Evolutionary conservation across 2,329 filamentous ascomycete species (phyloP).

Genomic region (Aspergillus aculeatinus): DNA sequence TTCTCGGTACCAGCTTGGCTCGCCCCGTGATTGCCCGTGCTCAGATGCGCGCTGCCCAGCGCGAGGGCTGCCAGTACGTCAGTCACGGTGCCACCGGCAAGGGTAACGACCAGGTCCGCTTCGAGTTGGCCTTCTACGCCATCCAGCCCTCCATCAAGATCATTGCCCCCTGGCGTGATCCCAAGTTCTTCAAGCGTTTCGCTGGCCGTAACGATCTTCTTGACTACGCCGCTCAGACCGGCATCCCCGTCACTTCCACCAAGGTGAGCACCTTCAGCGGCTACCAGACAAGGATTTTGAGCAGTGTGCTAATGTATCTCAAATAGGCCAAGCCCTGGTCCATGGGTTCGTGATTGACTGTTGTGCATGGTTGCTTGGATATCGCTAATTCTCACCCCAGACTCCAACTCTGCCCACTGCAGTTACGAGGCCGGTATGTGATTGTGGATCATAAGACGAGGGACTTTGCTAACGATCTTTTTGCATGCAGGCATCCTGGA

Average conservation of each 20-base stretch:
- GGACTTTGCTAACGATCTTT: slow-evolving; percentile 32
- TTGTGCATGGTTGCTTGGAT: slow-evolving; percentile 1
- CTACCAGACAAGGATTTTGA: background rate
- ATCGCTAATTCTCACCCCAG: slow-evolving; percentile 16
- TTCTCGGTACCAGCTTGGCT: slow-evolving; percentile 51
- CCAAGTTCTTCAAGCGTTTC: slow-evolving; percentile 51
- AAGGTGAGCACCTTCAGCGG: slow-evolving; percentile 28
- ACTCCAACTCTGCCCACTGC: slow-evolving; percentile 60
- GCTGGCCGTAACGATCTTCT: slow-evolving; percentile 51
- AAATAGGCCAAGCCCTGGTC: slow-evolving; percentile 49
- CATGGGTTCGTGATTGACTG: slow-evolving; percentile 51
- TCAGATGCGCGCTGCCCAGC: slow-evolving; percentile 41
- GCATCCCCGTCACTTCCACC: slow-evolving; percentile 50
- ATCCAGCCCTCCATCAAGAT: slow-evolving; percentile 50
- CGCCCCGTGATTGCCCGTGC: slow-evolving; percentile 51
- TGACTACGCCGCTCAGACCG: slow-evolving; percentile 48
- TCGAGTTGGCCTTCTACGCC: slow-evolving; percentile 52
- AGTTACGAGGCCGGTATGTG: slow-evolving; percentile 69
- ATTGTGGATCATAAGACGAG: background rate
- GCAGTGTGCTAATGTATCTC: slow-evolving; percentile 1
- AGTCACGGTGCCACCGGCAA: slow-evolving; percentile 50
- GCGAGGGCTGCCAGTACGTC: slow-evolving; percentile 46
- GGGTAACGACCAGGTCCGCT: slow-evolving; percentile 51
- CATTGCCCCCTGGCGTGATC: slow-evolving; percentile 51
- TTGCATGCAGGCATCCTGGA: slow-evolving; percentile 30